Base-by-base conservation (phyloP, 129 eudicot genomes). In the Lactuca saligna region DNA sequence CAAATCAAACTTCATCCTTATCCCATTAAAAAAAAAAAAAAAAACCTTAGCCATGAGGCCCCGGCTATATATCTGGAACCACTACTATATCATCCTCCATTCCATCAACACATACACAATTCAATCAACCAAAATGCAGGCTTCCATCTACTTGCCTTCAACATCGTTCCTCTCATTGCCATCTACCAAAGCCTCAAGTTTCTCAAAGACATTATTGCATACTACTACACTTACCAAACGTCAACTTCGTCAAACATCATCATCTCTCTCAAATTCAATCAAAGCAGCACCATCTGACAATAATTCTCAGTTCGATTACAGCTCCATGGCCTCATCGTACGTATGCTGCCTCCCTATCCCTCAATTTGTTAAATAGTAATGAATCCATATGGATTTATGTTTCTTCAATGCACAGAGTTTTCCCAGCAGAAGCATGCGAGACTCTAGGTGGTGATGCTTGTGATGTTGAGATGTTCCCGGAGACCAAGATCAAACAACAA, bases 341-440 rank as follows among this genome's bases (percentile, higher is more conserved):
- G 82, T 54, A 6, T 61, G 57, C 25, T 48, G 11, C 29, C 29
- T 25, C 29, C 1, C 29, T 25, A 25, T 25, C 29, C 29, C 29
- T 39, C 38, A 14, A 38, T 58, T 12, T 54, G 16, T 58, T 17
- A 4, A 31, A 29, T 49, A 25, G 2, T 35, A 35, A 35, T 35
- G 29, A 25, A 25, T 25, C 29, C 6, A 35, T 35, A 6, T 35
- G 38, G 38, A 35, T 39, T 39, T 39, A 39, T 46, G 51, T 46
- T 46, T 46, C 51, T 54, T 61, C 13, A 72, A 42, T 49, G 42
- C n/a, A 48, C 83, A 87, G 91, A 7, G 91, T 88, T 10, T 88
- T 88, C 48, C 91, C 88, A 17, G 95, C 95, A 35, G 95, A 88
- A 83, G 94, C 94, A 78, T 88, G 95, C 37, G 91, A 88, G 62